Conservation (phyloP, 305 asterid genomes). For the Petunia hybrid region DNA sequence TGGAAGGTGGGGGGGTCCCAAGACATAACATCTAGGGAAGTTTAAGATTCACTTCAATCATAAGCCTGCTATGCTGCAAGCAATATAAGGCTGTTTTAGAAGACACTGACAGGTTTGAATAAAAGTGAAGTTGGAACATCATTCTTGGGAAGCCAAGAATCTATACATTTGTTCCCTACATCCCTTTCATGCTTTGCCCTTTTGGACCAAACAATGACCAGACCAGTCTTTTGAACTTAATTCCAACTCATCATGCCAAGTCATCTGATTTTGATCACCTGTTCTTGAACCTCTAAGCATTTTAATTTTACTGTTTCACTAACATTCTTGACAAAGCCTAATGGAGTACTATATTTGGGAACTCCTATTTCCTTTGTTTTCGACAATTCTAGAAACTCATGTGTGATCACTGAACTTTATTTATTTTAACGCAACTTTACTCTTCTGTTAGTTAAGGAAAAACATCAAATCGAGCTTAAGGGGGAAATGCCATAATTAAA, state of each 20-base stretch:
- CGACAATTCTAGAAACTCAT: neutral
- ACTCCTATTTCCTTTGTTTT: no score
- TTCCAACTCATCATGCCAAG: conserved; percentile 42
- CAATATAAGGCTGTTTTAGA: conserved; percentile 78
- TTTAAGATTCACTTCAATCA: conserved; percentile 75
- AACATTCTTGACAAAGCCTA: neutral
- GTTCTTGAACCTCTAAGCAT: conserved; percentile 5
- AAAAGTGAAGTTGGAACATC: conserved; percentile 56
- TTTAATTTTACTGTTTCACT: neutral
- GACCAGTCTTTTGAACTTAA: conserved; percentile 36
- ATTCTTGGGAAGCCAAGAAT: conserved; percentile 82
- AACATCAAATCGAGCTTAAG: neutral
- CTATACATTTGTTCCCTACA: conserved; percentile 60
- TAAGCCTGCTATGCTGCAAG: conserved; percentile 62
- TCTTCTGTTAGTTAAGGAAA: neutral
- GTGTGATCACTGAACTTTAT: neutral
- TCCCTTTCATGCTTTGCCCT: conserved; percentile 56
- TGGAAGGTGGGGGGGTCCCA: conserved; percentile 41
- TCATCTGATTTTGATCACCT: conserved; percentile 36
- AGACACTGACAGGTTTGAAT: conserved; percentile 82
- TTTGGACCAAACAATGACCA: conserved; percentile 66
- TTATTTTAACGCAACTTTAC: neutral
- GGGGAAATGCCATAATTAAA: neutral
- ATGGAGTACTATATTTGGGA: neutral
- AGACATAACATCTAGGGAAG: conserved; percentile 50